Evolutionary conservation across 2,329 filamentous ascomycete genomes (phyloP), one percentile per base, ranked within the genome.

Genomic region (Penicillium sclerotigenum): DNA sequence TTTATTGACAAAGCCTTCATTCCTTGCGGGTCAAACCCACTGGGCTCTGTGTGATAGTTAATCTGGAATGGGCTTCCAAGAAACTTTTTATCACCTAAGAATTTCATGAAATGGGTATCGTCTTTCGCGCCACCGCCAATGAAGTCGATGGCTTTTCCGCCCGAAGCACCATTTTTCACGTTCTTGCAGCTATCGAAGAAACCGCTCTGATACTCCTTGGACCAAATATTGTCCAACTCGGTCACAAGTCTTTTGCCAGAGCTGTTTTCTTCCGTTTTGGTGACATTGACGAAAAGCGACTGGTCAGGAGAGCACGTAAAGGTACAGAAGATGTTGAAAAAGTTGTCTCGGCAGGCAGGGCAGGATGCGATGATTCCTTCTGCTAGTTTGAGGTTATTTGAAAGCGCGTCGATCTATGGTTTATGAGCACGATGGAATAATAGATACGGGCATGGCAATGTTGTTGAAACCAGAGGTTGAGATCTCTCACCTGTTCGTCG

Each of bases 121-220:
- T 97, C 90, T 74, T 92, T 93, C 13, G 94, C 94, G 16, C 93
- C 92, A 16, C 94, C 94, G 31, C 94, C 95, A 59, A 99, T 97
- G 65, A 99, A 87, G 66, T 93, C 88, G 83, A 99, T 99, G 16
- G 93, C 94, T 68, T 88, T 91, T 58, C 90, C 88, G 70, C 96
- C 96, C 40, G 93, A 92, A 7, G 92, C 89, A 34, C 94, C 94
- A 68, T 97, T 97, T 71, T 99, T 99, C 75, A 99, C 93, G 73
- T 99, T 91, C 76, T 97, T 97, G 80, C 94, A 99, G 76, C 94
- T 99, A 74, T 96, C 83, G 72, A 92, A 99, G 77, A 99, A 95
- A 1, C 89, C 91, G 9, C 84, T 81, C 41, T 91, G 92, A 71
- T 95, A 97, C 51, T 88, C 81, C 54, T 91, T 81, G 2, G 91